Conservation (phyloP, 805 yeast genomes). For the Starmerella stigmatis region DNA sequence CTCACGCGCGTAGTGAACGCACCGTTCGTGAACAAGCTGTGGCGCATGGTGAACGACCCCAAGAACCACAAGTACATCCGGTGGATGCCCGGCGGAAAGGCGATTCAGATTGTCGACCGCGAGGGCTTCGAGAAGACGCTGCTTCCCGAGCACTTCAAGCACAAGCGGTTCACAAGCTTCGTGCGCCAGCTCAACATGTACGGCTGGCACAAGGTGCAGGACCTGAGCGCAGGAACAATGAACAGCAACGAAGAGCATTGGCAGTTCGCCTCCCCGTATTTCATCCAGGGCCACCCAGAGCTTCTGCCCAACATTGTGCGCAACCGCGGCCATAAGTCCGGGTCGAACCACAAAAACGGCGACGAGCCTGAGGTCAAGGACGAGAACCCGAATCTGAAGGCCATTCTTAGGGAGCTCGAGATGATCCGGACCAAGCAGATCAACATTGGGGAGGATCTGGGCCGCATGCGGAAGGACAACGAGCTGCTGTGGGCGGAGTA, state of each 20-base stretch:
- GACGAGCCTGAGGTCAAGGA: constrained; percentile 26
- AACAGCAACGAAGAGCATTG: constrained; percentile 60
- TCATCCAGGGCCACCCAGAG: constrained; percentile 68
- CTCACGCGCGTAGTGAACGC: constrained; percentile 35
- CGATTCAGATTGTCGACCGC: constrained; percentile 74
- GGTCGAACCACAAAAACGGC: not conserved
- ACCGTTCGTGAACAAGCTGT: constrained; percentile 83
- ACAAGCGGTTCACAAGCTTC: constrained; percentile 87
- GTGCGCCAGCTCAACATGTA: constrained; percentile 96
- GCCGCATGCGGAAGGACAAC: constrained; percentile 76
- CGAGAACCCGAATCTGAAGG: constrained; percentile 36
- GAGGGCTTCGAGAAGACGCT: constrained; percentile 75
- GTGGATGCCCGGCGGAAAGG: constrained; percentile 79
- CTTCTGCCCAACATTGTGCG: constrained; percentile 76
- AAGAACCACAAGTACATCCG: constrained; percentile 57
- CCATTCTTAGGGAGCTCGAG: constrained; percentile 62
- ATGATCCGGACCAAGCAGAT: constrained; percentile 65
- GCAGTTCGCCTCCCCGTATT: constrained; percentile 81
- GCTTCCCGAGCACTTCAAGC: constrained; percentile 88
- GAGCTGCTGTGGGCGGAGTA: constrained; percentile 87
- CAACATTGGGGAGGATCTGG: constrained; percentile 72
- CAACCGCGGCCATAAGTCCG: constrained; percentile 40
- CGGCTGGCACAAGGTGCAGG: constrained; percentile 98
- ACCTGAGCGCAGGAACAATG: constrained; percentile 56
- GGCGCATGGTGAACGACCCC: constrained; percentile 91